Conservation (phyloP, 2,329 filamentous ascomycete genomes). For the Lachnellula subtilissima region DNA sequence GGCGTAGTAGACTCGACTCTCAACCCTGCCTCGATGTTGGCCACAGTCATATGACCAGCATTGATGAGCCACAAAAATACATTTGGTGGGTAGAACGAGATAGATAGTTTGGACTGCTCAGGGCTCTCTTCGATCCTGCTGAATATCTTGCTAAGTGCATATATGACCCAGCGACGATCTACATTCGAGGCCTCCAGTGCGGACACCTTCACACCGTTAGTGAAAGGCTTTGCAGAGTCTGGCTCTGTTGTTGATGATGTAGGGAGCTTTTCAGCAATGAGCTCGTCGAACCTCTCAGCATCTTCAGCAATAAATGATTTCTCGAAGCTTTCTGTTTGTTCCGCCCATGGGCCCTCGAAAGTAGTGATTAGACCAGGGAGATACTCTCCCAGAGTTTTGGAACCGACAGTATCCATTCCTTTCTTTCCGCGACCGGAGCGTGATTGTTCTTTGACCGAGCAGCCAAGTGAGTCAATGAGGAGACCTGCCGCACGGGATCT, state of each 20-base stretch:
- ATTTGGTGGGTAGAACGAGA: slow-evolving; percentile 43
- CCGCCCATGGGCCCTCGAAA: slow-evolving; percentile 14
- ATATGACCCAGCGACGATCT: slow-evolving; percentile 61
- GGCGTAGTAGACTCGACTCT: slow-evolving; percentile 40
- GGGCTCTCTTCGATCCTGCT: slow-evolving; percentile 18
- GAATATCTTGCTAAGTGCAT: slow-evolving; percentile 46
- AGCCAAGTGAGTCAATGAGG: slow-evolving; percentile 69
- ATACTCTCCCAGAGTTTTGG: slow-evolving; percentile 23
- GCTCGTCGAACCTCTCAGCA: slow-evolving; percentile 37
- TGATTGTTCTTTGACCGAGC: slow-evolving; percentile 46
- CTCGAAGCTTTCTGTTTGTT: slow-evolving; percentile 30
- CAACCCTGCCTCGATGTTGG: slow-evolving; percentile 56
- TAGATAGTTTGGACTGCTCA: slow-evolving; percentile 28
- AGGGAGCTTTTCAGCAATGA: slow-evolving; percentile 35
- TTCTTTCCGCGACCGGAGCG: slow-evolving; percentile 17
- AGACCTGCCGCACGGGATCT: slow-evolving; percentile 56
- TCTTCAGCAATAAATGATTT: slow-evolving; percentile 33
- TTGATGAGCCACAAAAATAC: slow-evolving; percentile 55
- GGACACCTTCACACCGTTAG: not conserved
- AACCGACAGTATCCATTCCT: not conserved
- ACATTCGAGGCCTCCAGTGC: slow-evolving; percentile 42
- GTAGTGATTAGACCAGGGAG: slow-evolving; percentile 22
- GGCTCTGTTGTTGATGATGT: slow-evolving; percentile 17
- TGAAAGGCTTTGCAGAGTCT: slow-evolving; percentile 6
- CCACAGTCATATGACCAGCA: slow-evolving; percentile 55